Evolutionary conservation across 805 yeast genomes (phyloP).

Genomic region (Saturnispora besseyi): DNA sequence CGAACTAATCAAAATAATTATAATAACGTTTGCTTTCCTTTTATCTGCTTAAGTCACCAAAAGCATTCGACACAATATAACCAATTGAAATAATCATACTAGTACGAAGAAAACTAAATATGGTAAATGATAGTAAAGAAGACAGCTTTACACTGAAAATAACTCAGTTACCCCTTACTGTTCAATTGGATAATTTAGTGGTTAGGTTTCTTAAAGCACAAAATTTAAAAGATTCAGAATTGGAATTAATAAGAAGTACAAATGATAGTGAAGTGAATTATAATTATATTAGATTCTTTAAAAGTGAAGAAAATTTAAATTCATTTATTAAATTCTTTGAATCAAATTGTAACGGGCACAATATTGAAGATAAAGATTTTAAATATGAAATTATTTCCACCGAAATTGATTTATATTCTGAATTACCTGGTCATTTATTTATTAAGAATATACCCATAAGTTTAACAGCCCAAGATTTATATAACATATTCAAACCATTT

Average conservation of each 20-base stretch:
- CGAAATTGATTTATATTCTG: conserved; percentile 15
- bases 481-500: conserved; percentile 30
- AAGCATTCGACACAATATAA: no score
- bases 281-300: conserved; percentile 17
- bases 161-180: not conserved
- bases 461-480: conserved; percentile 31
- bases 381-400: conserved; percentile 14
- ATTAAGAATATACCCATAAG: conserved; percentile 39
- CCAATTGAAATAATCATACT: no score
- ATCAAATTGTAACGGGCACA: not conserved
- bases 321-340: conserved; percentile 13
- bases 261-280: conserved; percentile 9
- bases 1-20: no score
- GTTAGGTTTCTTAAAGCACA: conserved; percentile 13
- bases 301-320: conserved; percentile 12
- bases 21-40: no score
- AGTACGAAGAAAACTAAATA: no score
- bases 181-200: conserved; percentile 14
- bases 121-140: not conserved
- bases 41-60: no score
- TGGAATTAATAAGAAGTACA: conserved; percentile 17
- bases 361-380: conserved; percentile 5
- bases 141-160: not conserved
- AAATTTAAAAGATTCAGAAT: conserved; percentile 10
- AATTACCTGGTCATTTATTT: conserved; percentile 47